Conservation (phyloP, 73 alveolate species). For the Tetrahymena malaccensis region DNA sequence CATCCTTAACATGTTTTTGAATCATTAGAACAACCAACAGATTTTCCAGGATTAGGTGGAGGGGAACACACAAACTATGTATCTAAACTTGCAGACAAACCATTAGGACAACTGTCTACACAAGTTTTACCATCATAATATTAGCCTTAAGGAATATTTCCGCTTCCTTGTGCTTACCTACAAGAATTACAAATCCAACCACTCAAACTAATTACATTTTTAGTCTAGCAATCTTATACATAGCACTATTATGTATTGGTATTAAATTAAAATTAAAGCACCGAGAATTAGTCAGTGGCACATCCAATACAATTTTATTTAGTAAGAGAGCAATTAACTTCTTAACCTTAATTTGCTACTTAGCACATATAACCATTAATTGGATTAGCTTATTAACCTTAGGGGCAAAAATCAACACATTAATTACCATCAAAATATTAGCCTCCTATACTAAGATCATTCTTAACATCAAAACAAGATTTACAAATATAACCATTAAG, state of each 20-base stretch:
- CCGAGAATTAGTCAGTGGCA: too few species aligned
- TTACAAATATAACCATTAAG: neutral
- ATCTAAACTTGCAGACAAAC: neutral
- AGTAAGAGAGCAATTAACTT: neutral
- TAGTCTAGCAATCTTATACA: neutral
- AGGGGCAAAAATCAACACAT: neutral
- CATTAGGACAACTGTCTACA: neutral
- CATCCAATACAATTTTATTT: neutral
- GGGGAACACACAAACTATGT: neutral
- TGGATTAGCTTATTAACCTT: neutral
- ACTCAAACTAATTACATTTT: too few species aligned
- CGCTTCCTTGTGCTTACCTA: neutral
- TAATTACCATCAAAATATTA: neutral
- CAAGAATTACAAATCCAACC: neutral
- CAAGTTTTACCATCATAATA: neutral
- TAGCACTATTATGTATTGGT: neutral
- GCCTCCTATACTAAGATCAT: neutral
- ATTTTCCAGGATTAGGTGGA: neutral
- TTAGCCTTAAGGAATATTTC: neutral
- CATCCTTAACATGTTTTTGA: neutral
- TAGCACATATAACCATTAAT: neutral
- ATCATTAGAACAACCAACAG: neutral
- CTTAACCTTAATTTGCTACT: neutral
- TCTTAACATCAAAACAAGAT: neutral
- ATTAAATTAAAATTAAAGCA: too few species aligned